Evolutionary conservation across 2,329 filamentous ascomycete species (phyloP).

Genomic region (Calonectria ilicicola): DNA sequence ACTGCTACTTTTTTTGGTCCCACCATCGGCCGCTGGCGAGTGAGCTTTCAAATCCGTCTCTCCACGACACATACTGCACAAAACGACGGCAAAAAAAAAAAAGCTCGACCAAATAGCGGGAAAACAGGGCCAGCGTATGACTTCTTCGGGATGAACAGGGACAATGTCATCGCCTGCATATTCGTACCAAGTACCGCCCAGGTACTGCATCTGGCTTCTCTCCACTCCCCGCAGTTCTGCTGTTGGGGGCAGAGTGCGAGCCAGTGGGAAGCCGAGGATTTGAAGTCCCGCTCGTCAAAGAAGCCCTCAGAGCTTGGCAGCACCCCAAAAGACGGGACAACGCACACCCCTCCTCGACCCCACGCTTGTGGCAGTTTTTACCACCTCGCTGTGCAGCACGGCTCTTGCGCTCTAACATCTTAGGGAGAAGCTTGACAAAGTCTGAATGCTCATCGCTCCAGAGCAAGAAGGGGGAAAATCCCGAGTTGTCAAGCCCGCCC

Average conservation of each 20-base stretch:
- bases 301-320: not conserved
- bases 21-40: not conserved
- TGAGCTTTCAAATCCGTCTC: not conserved
- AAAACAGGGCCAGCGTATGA: not conserved
- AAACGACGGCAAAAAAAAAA: not conserved
- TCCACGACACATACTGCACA: not conserved
- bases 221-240: slow-evolving; percentile 2
- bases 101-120: slow-evolving; percentile 1
- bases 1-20: not conserved
- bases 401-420: slow-evolving; percentile 1
- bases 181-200: slow-evolving; percentile 6
- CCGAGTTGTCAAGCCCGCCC: slow-evolving; percentile 9
- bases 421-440: not conserved
- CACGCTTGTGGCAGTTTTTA: not conserved
- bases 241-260: not conserved
- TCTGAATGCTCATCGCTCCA: not conserved
- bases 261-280: slow-evolving; percentile 9
- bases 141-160: slow-evolving; percentile 13
- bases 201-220: not conserved
- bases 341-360: slow-evolving; percentile 1
- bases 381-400: not conserved
- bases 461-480: slow-evolving; percentile 8
- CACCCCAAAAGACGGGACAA: not conserved
- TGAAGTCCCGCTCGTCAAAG: not conserved
- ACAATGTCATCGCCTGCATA: slow-evolving; percentile 12